These are phyloP conservation scores for Dipteronia sinensis DNA, from an alignment of 345 rosid genomes.

Conservation along the genomic window DNA sequence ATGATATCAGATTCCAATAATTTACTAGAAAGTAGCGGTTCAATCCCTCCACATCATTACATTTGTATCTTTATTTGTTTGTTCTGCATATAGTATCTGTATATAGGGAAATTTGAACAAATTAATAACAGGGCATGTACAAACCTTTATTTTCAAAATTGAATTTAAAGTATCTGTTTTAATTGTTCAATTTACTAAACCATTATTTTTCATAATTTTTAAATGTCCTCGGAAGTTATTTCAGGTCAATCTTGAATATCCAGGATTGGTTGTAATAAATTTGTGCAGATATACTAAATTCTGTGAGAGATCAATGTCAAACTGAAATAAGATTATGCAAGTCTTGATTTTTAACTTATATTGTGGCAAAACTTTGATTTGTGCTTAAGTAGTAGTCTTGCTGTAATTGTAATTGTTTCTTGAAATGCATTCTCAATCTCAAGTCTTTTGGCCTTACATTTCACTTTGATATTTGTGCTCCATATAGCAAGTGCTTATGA, in stretches of 20 bases:
- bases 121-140: no score
- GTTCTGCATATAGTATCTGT: no score
- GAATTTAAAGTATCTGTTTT: background rate
- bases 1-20: no score
- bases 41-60: no score
- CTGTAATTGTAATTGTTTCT: background rate
- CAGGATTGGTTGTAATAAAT: slow-evolving; percentile 73
- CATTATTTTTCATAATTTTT: no score
- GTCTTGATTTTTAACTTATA: background rate
- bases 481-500: background rate
- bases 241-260: slow-evolving; percentile 97
- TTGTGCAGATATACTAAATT: background rate
- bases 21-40: no score
- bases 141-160: no score
- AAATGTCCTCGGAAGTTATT: no score
- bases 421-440: background rate
- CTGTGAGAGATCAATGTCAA: no score
- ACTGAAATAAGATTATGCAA: background rate
- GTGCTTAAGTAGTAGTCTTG: background rate
- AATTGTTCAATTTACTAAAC: background rate
- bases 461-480: background rate
- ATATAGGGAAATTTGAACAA: no score
- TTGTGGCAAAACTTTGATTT: background rate
- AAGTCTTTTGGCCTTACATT: background rate
- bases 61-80: no score